Evolutionary conservation across 1,139 yeast genomes (phyloP).

Genomic region (Neolecta irregularis): DNA sequence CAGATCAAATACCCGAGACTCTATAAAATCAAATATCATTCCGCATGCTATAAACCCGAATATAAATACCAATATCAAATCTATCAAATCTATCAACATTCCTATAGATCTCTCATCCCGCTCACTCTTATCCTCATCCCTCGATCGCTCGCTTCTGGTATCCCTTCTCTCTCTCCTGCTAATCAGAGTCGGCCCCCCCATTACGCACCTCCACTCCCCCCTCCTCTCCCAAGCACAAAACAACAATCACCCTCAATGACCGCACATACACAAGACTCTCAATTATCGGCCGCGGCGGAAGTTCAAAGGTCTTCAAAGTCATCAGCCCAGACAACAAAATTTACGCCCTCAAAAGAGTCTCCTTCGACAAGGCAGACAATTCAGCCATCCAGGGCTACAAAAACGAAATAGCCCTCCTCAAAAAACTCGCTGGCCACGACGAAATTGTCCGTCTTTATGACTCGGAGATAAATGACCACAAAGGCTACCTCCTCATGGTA

Average conservation of each 20-base stretch:
- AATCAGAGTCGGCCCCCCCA: constrained; percentile 4
- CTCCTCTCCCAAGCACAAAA: constrained; percentile 5
- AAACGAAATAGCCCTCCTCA: constrained; percentile 72
- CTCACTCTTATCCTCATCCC: background rate
- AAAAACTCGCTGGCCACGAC: constrained; percentile 39
- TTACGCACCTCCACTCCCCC: constrained; percentile 6
- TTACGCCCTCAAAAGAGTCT: constrained; percentile 72
- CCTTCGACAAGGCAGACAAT: constrained; percentile 67
- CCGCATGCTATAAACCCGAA: no score
- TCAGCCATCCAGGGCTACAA: constrained; percentile 61
- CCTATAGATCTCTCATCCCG: background rate
- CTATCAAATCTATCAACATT: no score
- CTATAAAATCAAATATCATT: no score
- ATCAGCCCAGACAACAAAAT: constrained; percentile 37
- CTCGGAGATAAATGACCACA: constrained; percentile 48
- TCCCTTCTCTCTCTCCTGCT: background rate
- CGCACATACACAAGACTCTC: constrained; percentile 56
- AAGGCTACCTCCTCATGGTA: constrained; percentile 34
- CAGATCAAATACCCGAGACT: no score
- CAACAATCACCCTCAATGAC: constrained; percentile 9
- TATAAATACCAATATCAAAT: no score
- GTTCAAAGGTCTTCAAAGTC: constrained; percentile 82
- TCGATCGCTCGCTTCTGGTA: background rate
- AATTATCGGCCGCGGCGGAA: constrained; percentile 78
- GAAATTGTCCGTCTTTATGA: constrained; percentile 72